Base-by-base conservation (phyloP, 1,139 yeast genomes). In the Hemisphaericaspora xylanilytica region DNA sequence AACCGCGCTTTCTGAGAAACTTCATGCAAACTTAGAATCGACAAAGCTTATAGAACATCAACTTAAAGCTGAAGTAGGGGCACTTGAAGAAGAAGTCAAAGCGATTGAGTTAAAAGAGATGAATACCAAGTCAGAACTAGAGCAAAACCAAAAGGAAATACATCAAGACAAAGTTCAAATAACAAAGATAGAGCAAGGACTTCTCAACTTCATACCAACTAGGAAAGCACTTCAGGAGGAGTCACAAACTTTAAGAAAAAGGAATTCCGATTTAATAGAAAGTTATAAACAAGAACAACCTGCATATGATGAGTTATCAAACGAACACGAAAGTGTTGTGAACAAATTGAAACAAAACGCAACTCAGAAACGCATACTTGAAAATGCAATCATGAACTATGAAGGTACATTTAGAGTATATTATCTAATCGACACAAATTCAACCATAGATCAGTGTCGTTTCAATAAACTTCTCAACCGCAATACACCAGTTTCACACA, bases 381-480 rank as follows among this genome's bases (percentile, higher is more conserved):
- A 78, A 50, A 74, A 77, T 47, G 66, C 79, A 2, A 78, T 80
- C 7, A 71, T 76, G 62, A 73, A 76, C 33, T 55, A 69, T 35
- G 61, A 65, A 38, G 70, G 70, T 0, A 65, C 60, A 35, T 39
- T 58, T 11, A 50, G 78, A 31, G 67, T 67, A 0, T 69, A 66
- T 43, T 45, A 60, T 1, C 53, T 55, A 14, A 22, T 13, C 11
- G 36, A 40, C 18, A 18, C 16, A 2, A 16, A 39, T 15, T 13
- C 16, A 4, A 8, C 11, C 14, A 21, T 29, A 12, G 18, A 12
- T 13, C 17, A 18, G 2, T 46, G 34, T 29, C 20, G 26, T 3
- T 58, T 59, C 40, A 56, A 52, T 40, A 65, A 65, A 43, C 47
- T 50, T 0, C 51, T 59, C 18, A 3, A 52, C 1, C 36, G 38